A percentile compares a stretch with the other conserved stretches of the same genome.
Conservation (phyloP, 805 yeast species). For the Tetrapisispora iriomotensis region DNA sequence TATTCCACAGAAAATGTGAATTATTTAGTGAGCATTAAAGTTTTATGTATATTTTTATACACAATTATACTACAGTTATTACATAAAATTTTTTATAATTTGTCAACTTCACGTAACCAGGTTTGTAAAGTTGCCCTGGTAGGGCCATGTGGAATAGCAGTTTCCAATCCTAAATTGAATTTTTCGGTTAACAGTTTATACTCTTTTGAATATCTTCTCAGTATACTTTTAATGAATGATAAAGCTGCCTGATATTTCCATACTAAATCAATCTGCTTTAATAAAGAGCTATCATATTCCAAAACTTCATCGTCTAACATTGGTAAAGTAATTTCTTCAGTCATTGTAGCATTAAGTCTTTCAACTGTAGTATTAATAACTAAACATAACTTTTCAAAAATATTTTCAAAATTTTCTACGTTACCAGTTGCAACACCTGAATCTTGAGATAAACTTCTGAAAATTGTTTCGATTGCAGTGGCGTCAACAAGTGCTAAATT, state of each 20-base stretch:
- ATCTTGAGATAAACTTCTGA: constrained; percentile 28
- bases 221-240: constrained; percentile 31
- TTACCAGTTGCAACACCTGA: constrained; percentile 12
- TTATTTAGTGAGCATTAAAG: no score
- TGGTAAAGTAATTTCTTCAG: background rate
- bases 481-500: constrained; percentile 35
- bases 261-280: constrained; percentile 28
- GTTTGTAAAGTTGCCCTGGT: constrained; percentile 21
- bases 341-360: constrained; percentile 8
- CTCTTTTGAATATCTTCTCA: constrained; percentile 39
- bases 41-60: background rate
- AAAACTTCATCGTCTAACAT: background rate
- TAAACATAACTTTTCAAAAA: constrained; percentile 21
- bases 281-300: constrained; percentile 9
- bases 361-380: constrained; percentile 16
- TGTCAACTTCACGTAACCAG: constrained; percentile 30
- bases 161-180: constrained; percentile 29
- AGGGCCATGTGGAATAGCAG: constrained; percentile 26
- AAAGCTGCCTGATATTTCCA: constrained; percentile 36
- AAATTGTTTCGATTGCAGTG: constrained; percentile 37
- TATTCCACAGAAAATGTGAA: no score
- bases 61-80: background rate
- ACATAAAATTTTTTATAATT: constrained; percentile 8
- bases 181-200: constrained; percentile 18
- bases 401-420: constrained; percentile 21